phyloP scores from a whole-genome alignment of 176 grass and related monocot genomes.

The Urochloa ruziziensis region DNA sequence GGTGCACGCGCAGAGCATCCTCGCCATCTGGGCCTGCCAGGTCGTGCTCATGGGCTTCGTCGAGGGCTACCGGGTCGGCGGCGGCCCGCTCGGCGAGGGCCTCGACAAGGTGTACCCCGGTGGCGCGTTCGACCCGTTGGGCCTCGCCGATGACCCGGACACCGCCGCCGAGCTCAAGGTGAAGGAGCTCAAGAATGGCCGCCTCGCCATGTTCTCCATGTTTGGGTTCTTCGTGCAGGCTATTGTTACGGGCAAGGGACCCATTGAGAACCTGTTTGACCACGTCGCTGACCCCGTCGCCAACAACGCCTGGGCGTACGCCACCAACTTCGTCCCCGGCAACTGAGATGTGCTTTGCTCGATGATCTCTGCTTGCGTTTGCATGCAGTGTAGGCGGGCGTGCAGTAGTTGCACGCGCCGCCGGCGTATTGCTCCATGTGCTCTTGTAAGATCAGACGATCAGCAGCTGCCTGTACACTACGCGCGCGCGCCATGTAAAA shows the following conservation, averaged over 20 bases:
- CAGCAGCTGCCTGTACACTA: too few species aligned
- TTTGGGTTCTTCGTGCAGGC: constrained; percentile 97
- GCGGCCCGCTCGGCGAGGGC: constrained; percentile 59
- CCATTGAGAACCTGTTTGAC: constrained; percentile 88
- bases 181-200: constrained; percentile 94
- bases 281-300: constrained; percentile 88
- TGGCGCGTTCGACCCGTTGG: constrained; percentile 62
- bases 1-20: constrained; percentile 77
- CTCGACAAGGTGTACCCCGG: constrained; percentile 73
- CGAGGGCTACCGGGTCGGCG: constrained; percentile 77
- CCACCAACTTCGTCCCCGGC: constrained; percentile 98
- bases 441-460: neutral
- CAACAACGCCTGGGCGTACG: constrained; percentile 96
- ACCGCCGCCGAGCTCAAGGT: constrained; percentile 89
- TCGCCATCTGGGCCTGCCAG: constrained; percentile 62
- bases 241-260: constrained; percentile 93
- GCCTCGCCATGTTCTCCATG: constrained; percentile 98
- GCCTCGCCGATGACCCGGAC: constrained; percentile 69
- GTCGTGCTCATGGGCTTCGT: constrained; percentile 83
- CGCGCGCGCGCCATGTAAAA: neutral
- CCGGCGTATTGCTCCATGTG: neutral
- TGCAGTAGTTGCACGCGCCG: constrained; percentile 7
- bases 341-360: constrained; percentile 26
- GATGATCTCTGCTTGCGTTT: too few species aligned
- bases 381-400: neutral